These are phyloP conservation scores for Vitis amurensis DNA, from an alignment of 164 flowering plant genomes.

Conservation along the genomic window DNA sequence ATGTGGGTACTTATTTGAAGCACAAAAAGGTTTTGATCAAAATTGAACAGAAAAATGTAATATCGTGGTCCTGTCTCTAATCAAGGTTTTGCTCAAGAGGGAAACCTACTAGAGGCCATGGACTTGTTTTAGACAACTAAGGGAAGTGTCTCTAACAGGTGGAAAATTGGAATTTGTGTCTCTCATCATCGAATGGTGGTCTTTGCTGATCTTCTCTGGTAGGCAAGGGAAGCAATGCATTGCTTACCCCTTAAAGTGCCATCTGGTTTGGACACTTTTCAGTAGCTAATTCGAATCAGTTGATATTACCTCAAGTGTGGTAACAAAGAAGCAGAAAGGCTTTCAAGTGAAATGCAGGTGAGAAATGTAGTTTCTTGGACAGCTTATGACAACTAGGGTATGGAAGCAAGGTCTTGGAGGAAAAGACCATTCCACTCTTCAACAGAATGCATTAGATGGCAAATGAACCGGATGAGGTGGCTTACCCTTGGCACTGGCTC, in stretches of 20 bases:
- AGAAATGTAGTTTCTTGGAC: constrained; percentile 74
- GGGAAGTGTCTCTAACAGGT: constrained; percentile 31
- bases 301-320: constrained; percentile 90
- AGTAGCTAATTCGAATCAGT: constrained; percentile 63
- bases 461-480: constrained; percentile 66
- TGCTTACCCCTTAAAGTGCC: constrained; percentile 55
- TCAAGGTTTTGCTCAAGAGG: constrained; percentile 76
- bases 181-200: constrained; percentile 70
- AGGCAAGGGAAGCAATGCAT: constrained; percentile 80
- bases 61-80: constrained; percentile 74
- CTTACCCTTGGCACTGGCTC: constrained; percentile 75
- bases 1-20: constrained; percentile 42
- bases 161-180: too few species aligned
- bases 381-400: constrained; percentile 79
- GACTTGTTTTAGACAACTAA: constrained; percentile 52
- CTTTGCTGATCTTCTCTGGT: constrained; percentile 74
- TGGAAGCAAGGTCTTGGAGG: constrained; percentile 75
- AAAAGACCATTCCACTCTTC: constrained; percentile 53
- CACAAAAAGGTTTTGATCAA: constrained; percentile 46
- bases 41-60: constrained; percentile 44
- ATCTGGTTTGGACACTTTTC: constrained; percentile 54
- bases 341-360: constrained; percentile 42
- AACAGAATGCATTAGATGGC: constrained; percentile 44
- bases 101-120: constrained; percentile 46
- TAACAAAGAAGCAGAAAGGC: constrained; percentile 52